Conservation (phyloP, 2,329 filamentous ascomycete species). For the Aspergillus pseudonomiae region DNA sequence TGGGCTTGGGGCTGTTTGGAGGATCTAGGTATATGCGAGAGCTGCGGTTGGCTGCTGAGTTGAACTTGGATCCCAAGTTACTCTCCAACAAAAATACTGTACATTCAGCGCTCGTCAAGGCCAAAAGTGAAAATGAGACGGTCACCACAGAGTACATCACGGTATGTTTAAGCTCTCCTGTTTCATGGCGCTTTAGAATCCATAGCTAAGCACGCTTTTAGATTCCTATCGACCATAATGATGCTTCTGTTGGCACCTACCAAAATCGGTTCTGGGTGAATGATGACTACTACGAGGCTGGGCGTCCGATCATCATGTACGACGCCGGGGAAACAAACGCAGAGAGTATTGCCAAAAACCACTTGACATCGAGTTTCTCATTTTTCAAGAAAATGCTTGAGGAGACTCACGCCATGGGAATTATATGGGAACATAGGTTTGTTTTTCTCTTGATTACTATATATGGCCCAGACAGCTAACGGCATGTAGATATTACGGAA, state of each 20-base stretch:
- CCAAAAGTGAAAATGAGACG: not conserved
- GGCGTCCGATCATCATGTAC: conserved; percentile 55
- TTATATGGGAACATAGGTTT: conserved; percentile 49
- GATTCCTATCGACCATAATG: conserved; percentile 38
- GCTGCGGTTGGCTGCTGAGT: conserved; percentile 22
- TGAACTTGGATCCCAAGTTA: conserved; percentile 23
- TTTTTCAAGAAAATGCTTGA: conserved; percentile 37
- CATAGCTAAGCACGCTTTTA: conserved; percentile 1
- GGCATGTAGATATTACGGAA: conserved; percentile 44
- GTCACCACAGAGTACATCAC: conserved; percentile 20
- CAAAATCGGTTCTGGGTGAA: conserved; percentile 60
- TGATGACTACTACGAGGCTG: conserved; percentile 56
- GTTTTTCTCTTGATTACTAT: conserved; percentile 1
- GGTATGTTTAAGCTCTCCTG: conserved; percentile 11
- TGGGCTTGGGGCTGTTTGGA: conserved; percentile 18
- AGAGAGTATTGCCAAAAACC: conserved; percentile 18
- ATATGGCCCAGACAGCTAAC: conserved; percentile 11
- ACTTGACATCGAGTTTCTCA: conserved; percentile 19
- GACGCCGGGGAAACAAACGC: conserved; percentile 52
- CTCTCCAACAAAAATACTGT: not conserved
- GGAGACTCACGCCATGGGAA: conserved; percentile 42
- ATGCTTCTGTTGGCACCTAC: conserved; percentile 51
- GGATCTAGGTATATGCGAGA: conserved; percentile 18
- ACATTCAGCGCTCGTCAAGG: not conserved
- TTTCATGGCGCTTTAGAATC: not conserved